Evolutionary conservation across 192 early-diverging fungal genomes (phyloP).

Genomic region (Dissophora ornata): DNA sequence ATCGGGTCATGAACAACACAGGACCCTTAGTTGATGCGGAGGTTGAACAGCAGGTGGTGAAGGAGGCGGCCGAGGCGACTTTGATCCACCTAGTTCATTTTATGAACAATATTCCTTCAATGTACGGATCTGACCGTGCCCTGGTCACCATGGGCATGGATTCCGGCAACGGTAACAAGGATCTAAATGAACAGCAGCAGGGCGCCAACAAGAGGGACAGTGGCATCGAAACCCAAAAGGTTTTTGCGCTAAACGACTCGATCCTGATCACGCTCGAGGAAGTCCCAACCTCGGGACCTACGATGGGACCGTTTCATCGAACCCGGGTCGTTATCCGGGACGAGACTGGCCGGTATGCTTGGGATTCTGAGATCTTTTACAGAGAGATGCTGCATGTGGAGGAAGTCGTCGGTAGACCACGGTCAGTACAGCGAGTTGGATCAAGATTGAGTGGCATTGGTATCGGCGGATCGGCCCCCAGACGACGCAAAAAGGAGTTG

Average conservation of each 20-base stretch:
- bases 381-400: conserved; percentile 51
- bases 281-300: conserved; percentile 54
- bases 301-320: conserved; percentile 49
- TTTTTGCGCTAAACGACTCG: conserved; percentile 79
- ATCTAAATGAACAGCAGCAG: not conserved
- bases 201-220: not conserved
- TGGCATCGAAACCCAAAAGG: conserved; percentile 63
- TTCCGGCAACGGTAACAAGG: not conserved
- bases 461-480: conserved; percentile 20
- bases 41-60: conserved; percentile 34
- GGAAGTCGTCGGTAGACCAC: conserved; percentile 13
- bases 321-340: conserved; percentile 77
- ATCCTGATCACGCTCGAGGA: conserved; percentile 80
- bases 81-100: conserved; percentile 79
- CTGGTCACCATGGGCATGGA: conserved; percentile 37
- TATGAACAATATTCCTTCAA: conserved; percentile 72
- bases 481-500: conserved; percentile 40
- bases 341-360: conserved; percentile 82
- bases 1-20: conserved; percentile 42
- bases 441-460: conserved; percentile 42
- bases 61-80: conserved; percentile 77
- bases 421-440: conserved; percentile 15
- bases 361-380: conserved; percentile 85
- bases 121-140: conserved; percentile 61
- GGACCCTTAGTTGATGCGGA: conserved; percentile 29